A percentile compares a stretch with the other conserved stretches of the same genome.
Evolutionary conservation across 805 yeast species (phyloP).

Genomic region (Wickerhamomyces xylosicus): DNA sequence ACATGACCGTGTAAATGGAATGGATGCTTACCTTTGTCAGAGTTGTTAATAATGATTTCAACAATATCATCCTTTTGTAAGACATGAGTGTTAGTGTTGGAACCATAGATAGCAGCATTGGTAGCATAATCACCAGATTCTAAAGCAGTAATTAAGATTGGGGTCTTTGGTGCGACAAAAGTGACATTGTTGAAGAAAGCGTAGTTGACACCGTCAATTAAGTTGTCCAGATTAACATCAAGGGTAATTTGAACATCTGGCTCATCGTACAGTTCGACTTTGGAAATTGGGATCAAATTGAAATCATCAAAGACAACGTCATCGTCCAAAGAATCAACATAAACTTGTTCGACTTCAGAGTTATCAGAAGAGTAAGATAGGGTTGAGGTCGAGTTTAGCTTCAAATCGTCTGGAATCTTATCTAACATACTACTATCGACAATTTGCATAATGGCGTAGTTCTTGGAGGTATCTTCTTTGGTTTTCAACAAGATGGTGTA

Average conservation of each 20-base stretch:
- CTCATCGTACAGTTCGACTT: constrained; percentile 45
- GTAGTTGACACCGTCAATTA: constrained; percentile 81
- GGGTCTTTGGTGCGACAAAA: constrained; percentile 74
- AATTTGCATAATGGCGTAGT: constrained; percentile 75
- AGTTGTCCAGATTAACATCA: constrained; percentile 74
- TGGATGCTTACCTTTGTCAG: constrained; percentile 90
- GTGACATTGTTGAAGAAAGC: constrained; percentile 93
- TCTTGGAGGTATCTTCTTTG: constrained; percentile 47
- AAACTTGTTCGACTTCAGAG: constrained; percentile 26
- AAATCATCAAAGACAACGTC: constrained; percentile 66
- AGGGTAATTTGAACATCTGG: constrained; percentile 64
- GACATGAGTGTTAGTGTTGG: constrained; percentile 69
- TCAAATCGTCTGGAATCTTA: constrained; percentile 49
- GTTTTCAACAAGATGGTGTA: constrained; percentile 73
- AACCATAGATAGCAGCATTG: constrained; percentile 53
- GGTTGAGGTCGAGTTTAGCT: constrained; percentile 66
- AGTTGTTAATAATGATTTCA: constrained; percentile 76
- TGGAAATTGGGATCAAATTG: constrained; percentile 53
- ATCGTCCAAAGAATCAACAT: constrained; percentile 37
- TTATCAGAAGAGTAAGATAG: constrained; percentile 45
- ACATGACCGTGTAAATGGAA: constrained; percentile 90
- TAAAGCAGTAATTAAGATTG: constrained; percentile 71
- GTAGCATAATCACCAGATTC: constrained; percentile 54
- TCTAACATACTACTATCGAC: constrained; percentile 84
- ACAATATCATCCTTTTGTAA: constrained; percentile 45